Evolutionary conservation across 2,329 filamentous ascomycete species (phyloP), one percentile per base, ranked within the genome.

Genomic region (Drechslera avenae): DNA sequence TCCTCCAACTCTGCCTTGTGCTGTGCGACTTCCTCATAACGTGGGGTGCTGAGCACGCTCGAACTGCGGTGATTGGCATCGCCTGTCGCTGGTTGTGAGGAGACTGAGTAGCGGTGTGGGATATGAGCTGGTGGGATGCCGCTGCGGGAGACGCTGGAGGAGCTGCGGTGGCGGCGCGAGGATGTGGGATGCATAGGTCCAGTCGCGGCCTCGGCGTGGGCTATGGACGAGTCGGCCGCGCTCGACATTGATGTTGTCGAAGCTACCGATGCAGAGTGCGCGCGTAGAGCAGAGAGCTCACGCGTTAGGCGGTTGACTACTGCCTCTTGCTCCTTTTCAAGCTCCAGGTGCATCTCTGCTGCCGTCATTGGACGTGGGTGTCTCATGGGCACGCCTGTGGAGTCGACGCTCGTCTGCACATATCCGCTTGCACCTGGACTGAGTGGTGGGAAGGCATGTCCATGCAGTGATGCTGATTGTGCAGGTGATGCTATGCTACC

Each of bases 291-390:
- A 13, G 88, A 87, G 30, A 97, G 85, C 72, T 97, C 93, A 50
- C 93, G 88, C 0, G 90, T 96, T 26, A 97, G 81, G 28, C 93
- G 90, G 76, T 97, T 97, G 54, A 97, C 92, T 65, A 97, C 88
- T 30, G 91, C 90, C 74, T 97, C 93, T 66, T 97, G 92, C 71
- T 97, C 93, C 74, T 95, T 94, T 75, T 97, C 93, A 19, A 97
- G 81, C 76, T 96, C 86, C 52, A 89, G 81, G 73, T 97, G 91
- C 54, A 97, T 81, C 73, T 97, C 93, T 3, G 91, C 89, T 1
- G 91, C 87, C 0, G 93, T 97, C 71, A 97, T 77, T 3, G 92
- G 92, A 30, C 90, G 84, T 5, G 93, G 92, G 72, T 96, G 92
- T 56, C 93, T 85, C 64, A 95, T 76, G 3, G 93, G 92, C 10